Base-by-base conservation (phyloP, 1,284 basidiomycete species). In the Porogramme epimiltina region DNA sequence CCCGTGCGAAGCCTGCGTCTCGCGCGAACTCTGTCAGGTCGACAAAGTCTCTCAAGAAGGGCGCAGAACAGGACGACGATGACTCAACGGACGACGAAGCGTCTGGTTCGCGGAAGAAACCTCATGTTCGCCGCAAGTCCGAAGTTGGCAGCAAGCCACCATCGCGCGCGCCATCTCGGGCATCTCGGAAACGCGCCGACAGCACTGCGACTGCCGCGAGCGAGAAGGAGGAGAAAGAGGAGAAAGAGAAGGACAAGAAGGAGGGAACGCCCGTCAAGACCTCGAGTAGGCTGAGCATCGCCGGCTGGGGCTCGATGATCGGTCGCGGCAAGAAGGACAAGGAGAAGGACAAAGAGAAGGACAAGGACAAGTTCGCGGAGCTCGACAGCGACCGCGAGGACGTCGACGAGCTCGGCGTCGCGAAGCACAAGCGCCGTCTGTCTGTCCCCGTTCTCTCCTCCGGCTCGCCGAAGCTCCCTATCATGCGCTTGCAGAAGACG, bases 251-350 rank as follows among this genome's bases (percentile, higher is more conserved):
- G 13, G n/a, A 73, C 28, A 68, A 71, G 22, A 70, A 70, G 44
- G 68, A 74, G 25, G 51, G 62, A 26, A 63, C 64, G 53, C 56
- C 62, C 19, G 59, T 63, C 43, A 62, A 60, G 43, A 37, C 19
- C 34, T 62, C 62, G 16, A 63, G 66, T 60, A 69, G 63, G 47
- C 61, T 78, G 60, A 80, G 75, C 55, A 75, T 89, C 19, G 73
- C 83, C 2, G 84, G 81, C 3, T 89, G 88, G 85, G 82, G 74
- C 46, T 80, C 79, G 20, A 75, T 87, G 39, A 77, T 82, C 4
- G 79, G 80, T 3, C 72, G 79, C 22, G 72, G 74, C 45, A 86
- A 82, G 75, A 87, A 81, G 66, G 82, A 87, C 56, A 59, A 59
- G 34, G 34, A 37, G n/a, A 37, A 37, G 34, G 89, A 47, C 70